Evolutionary conservation across 2,329 filamentous ascomycete genomes (phyloP).

Genomic region (Magnaporthiopsis incrustans): DNA sequence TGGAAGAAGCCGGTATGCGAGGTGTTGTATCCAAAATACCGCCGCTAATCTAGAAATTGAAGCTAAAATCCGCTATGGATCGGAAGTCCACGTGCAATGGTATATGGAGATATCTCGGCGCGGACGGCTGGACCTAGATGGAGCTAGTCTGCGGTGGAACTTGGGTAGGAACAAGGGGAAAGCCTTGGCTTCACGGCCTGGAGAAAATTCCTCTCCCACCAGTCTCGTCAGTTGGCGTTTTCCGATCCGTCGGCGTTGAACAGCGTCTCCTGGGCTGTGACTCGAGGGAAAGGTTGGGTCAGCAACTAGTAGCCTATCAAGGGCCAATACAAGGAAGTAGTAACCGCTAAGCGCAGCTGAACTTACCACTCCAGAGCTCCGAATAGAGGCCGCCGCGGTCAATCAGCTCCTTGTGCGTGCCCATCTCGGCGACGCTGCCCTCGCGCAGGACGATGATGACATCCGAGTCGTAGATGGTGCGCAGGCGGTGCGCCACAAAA

Average conservation of each 20-base stretch:
- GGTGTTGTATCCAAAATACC: too few species aligned
- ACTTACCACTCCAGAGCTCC: constrained; percentile 65
- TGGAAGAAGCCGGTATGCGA: too few species aligned
- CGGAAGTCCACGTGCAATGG: not conserved
- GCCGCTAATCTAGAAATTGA: too few species aligned
- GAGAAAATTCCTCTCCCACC: not conserved
- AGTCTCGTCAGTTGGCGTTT: constrained; percentile 1
- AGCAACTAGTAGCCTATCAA: not conserved
- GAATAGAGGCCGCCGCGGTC: constrained; percentile 74
- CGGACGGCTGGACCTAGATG: not conserved
- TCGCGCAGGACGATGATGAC: constrained; percentile 84
- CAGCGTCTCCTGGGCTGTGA: constrained; percentile 15
- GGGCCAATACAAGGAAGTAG: not conserved
- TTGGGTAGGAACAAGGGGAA: not conserved
- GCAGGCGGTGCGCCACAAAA: constrained; percentile 85
- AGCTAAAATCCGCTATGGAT: too few species aligned
- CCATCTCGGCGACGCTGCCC: constrained; percentile 78
- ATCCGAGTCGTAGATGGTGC: constrained; percentile 91
- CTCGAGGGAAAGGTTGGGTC: not conserved
- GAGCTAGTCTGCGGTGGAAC: not conserved
- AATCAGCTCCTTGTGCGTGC: constrained; percentile 78
- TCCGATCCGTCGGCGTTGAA: constrained; percentile 8
- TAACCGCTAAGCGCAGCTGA: not conserved
- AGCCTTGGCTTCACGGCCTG: not conserved
- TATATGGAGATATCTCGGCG: not conserved